Base-by-base conservation (phyloP, 2,329 filamentous ascomycete genomes). In the Aspergillus neoniger region DNA sequence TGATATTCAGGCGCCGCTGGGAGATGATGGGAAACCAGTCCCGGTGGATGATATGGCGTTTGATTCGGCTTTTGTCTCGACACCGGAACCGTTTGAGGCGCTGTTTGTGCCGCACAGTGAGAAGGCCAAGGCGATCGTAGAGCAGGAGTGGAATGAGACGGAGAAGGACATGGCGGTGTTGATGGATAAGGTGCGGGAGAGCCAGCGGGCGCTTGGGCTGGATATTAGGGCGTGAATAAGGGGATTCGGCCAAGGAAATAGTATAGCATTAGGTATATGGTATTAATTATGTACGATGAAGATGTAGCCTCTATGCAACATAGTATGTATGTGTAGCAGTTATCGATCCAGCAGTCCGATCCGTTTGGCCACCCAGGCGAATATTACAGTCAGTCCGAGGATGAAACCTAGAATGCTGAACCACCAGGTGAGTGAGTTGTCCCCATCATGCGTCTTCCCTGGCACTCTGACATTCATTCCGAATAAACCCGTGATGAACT, bases 401-500 rank as follows among this genome's bases (percentile, higher is more conserved):
- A 80, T 76, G 8, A 71, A 64, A 1, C 76, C 77, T 8, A 79
- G 39, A 57, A 80, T 79, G 6, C 76, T 74, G 64, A 74, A 77
- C 67, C 78, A 80, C 75, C 76, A 79, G 1, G 59, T 68, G n/a
- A 77, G 55, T 1, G 69, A 68, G 0, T 60, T 58, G 6, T 60
- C 58, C 21, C 64, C 56, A 6, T 36, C 32, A 14, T 36, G 32
- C 2, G 10, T 14, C 60, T 69, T 28, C 4, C 77, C 78, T 2
- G 79, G 79, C 1, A 81, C 72, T 15, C 65, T 63, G 5, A 79
- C 73, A 60, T 81, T 81, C 78, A 80, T 80, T 8, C 77, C 78
- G 58, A 80, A 80, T 23, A 79, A 68, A 65, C 77, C 78, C 47
- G 91, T 94, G 62, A 96, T 86, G 63, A 97, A 81, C 74, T 97